phyloP scores from a whole-genome alignment of 345 rosid species.

The Hibiscus tridactylites region DNA sequence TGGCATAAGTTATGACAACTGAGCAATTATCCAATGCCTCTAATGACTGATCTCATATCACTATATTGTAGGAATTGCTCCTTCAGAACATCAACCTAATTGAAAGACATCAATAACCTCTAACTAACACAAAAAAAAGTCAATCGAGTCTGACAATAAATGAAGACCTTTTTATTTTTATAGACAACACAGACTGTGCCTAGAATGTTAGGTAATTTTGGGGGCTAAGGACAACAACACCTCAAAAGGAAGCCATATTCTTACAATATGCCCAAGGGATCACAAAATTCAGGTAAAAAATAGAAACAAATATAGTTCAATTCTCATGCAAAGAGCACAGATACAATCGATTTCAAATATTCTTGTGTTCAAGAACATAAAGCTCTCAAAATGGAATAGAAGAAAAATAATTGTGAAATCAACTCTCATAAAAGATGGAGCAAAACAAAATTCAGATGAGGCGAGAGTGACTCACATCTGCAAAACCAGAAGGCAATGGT shows the following conservation, averaged over 20 bases:
- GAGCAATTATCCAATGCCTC: slow-evolving; percentile 33
- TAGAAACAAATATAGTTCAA: too few species aligned
- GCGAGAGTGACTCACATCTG: slow-evolving; percentile 49
- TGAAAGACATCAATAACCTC: slow-evolving; percentile 12
- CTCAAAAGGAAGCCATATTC: background rate
- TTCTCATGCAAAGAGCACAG: background rate
- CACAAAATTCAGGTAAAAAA: background rate
- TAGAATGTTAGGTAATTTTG: background rate
- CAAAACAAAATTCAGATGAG: background rate
- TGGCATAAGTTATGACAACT: slow-evolving; percentile 45
- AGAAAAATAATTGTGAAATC: background rate
- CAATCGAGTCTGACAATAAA: background rate
- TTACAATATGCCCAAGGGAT: background rate
- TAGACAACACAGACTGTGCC: background rate
- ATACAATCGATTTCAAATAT: background rate
- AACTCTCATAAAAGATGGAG: background rate
- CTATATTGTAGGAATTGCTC: slow-evolving; percentile 70
- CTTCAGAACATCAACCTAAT: slow-evolving; percentile 58
- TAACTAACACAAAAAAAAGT: background rate
- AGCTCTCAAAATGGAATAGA: background rate
- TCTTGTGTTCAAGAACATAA: background rate
- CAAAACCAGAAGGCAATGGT: slow-evolving; percentile 73
- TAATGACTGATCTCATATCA: slow-evolving; percentile 15
- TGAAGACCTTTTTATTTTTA: background rate
- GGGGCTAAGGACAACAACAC: background rate